Percentiles rank a stretch among this genome's conserved stretches.
Evolutionary conservation across 2,329 filamentous ascomycete genomes (phyloP).

Genomic region (Venturia aucupariae): DNA sequence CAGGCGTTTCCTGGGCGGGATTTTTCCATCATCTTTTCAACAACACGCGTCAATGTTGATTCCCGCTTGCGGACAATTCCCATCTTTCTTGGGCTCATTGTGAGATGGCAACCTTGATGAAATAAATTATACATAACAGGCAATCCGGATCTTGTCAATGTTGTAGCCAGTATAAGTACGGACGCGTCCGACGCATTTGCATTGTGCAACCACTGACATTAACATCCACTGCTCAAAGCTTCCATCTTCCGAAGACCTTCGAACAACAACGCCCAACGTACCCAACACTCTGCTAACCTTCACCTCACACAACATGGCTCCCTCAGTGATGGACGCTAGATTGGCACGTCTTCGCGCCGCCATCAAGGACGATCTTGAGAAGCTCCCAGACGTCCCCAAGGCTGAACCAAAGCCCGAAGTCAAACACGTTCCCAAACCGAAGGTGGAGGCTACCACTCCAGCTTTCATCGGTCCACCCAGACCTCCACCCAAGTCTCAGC

Average conservation of each 20-base stretch:
- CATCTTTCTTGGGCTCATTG: not conserved
- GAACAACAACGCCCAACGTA: not conserved
- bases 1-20: not conserved
- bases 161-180: not conserved
- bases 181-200: not conserved
- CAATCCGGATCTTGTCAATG: not conserved
- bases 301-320: not conserved
- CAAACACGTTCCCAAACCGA: not conserved
- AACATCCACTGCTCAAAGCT: not conserved
- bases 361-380: conserved; percentile 5
- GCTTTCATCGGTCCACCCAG: not conserved
- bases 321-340: conserved; percentile 6
- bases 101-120: not conserved
- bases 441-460: not conserved
- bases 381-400: conserved; percentile 8
- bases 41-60: not conserved
- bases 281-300: not conserved
- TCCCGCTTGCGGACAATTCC: not conserved
- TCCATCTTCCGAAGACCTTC: not conserved
- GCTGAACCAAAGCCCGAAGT: not conserved
- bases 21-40: not conserved
- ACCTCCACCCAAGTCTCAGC: not conserved
- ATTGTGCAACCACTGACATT: not conserved
- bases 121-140: not conserved
- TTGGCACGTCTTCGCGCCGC: conserved; percentile 1